phyloP scores from a whole-genome alignment of 331 rosid species.

The Stylosanthes scabra region DNA sequence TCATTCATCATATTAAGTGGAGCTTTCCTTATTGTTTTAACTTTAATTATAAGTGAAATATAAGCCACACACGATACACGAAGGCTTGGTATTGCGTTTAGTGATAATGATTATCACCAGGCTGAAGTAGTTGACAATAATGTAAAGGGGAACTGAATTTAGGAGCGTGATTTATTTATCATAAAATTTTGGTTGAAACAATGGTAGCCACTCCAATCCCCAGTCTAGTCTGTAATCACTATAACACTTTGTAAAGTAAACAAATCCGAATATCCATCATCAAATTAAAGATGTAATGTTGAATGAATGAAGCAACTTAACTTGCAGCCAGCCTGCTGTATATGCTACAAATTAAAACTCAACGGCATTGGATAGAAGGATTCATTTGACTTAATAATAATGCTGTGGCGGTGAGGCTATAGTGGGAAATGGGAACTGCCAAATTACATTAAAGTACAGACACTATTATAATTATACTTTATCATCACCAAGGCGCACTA shows the following conservation, averaged over 20 bases:
- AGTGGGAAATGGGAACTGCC: no score
- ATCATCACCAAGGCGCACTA: background rate
- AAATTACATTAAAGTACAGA: no score
- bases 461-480: background rate
- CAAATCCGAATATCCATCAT: conserved; percentile 13
- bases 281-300: no score
- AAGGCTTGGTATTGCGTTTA: conserved; percentile 16
- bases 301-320: conserved; percentile 18
- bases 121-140: background rate
- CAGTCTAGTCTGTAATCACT: background rate
- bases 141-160: conserved; percentile 16
- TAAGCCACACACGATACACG: conserved; percentile 30
- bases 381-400: background rate
- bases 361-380: conserved; percentile 34
- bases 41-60: conserved; percentile 30
- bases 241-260: conserved; percentile 22
- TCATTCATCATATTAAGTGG: conserved; percentile 9
- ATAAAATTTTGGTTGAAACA: background rate
- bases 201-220: conserved; percentile 11
- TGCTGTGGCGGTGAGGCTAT: background rate
- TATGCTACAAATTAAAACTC: background rate
- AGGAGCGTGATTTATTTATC: background rate
- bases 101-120: conserved; percentile 24
- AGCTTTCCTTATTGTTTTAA: conserved; percentile 12
- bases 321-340: conserved; percentile 40